Base-by-base conservation (phyloP, 257 asterid species). In the Solanum commersonii region DNA sequence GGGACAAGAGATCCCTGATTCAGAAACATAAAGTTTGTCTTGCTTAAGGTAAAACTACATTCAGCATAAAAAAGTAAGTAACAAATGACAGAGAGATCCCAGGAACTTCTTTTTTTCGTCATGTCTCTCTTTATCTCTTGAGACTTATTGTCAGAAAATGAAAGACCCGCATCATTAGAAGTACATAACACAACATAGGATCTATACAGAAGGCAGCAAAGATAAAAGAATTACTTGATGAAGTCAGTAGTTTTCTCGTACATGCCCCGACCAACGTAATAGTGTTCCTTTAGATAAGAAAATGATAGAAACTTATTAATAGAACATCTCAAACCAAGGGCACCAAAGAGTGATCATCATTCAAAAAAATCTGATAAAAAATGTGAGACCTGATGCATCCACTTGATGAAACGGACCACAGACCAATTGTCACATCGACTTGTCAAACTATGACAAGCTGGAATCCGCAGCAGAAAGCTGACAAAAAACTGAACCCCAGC, bases 231-330 rank as follows among this genome's bases (percentile, higher is more conserved):
- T 90, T 95, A 97, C 99, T 95, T 97, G 81, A 94, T 89, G 93
- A 93, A 95, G 92, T 95, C 98, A 33, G 98, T 94, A 84, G 98
- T 95, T 88, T 95, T 90, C 93, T 97, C 99, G 73, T 94, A 96
- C 99, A 97, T 94, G 93, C 99, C 99, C 56, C 98, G 96, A 76
- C 99, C 99, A 77, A 96, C 98, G 91, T 94, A 97, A 93, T 96
- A 95, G 88, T 97, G 99, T 90, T 97, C 99, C 99, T 97, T 87
- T 70, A 90, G 89, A 60, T n/a, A 86, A 74, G 8, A 25, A 74
- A 40, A 6, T 23, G 38, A 82, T 29, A 46, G 29, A 89, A 65
- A 65, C 6, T 84, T 60, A 31, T 86, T 85, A 79, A 88, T 76
- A 56, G 87, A 83, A 16, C 52, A 86, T 14, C 67, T 63, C 33